These are phyloP conservation scores for Cyclotella kingstonii DNA, from an alignment of 108 stramenopile genomes.

Conservation along the genomic window DNA sequence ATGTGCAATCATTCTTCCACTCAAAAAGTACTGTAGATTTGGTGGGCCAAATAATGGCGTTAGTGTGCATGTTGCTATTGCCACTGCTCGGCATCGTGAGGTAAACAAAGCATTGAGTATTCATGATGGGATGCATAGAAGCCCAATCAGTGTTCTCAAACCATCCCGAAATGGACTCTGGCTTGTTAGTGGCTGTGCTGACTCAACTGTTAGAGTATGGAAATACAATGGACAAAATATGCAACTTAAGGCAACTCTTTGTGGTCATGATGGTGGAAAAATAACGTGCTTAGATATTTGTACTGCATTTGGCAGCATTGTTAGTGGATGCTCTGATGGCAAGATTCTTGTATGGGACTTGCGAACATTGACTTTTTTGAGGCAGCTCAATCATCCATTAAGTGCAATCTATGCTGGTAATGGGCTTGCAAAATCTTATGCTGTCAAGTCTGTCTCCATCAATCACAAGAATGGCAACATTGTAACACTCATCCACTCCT, in stretches of 20 bases:
- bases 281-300: conserved; percentile 87
- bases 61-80: conserved; percentile 73
- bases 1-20: conserved; percentile 68
- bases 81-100: conserved; percentile 67
- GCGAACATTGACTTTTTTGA: conserved; percentile 84
- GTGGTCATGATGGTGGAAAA: conserved; percentile 86
- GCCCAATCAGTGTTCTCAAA: conserved; percentile 76
- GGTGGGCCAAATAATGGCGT: conserved; percentile 83
- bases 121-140: conserved; percentile 90
- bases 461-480: conserved; percentile 90
- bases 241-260: conserved; percentile 76
- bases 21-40: conserved; percentile 77
- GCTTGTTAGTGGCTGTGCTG: conserved; percentile 87
- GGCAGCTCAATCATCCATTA: conserved; percentile 54
- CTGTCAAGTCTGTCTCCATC: conserved; percentile 79
- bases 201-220: conserved; percentile 93
- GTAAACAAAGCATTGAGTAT: conserved; percentile 83
- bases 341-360: conserved; percentile 92
- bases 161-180: conserved; percentile 73
- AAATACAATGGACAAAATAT: conserved; percentile 69
- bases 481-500: conserved; percentile 74
- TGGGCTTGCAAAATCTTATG: conserved; percentile 20
- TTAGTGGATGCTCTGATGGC: conserved; percentile 87
- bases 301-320: conserved; percentile 82
- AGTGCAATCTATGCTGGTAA: conserved; percentile 6